A percentile compares a stretch with the other conserved stretches of the same genome.
Evolutionary conservation across 768 basidiomycete genomes (phyloP).

Genomic region (Phlebiopsis gigantea): DNA sequence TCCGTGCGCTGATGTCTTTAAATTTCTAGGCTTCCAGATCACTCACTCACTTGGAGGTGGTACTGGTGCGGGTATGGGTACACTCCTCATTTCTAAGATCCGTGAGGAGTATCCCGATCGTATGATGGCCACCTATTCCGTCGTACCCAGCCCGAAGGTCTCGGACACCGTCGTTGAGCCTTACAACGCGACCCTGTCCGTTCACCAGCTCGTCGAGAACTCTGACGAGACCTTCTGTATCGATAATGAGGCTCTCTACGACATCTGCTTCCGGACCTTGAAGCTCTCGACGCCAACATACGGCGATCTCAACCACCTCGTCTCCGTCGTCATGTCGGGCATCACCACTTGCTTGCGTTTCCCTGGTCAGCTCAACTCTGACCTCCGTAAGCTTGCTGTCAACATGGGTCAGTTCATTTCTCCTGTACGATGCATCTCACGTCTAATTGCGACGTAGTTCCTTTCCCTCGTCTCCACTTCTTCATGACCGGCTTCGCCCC

Average conservation of each 20-base stretch:
- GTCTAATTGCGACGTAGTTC: constrained; percentile 47
- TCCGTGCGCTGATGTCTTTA: constrained; percentile 7
- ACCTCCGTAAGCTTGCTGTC: constrained; percentile 95
- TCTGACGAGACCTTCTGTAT: constrained; percentile 99
- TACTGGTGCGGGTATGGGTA: constrained; percentile 99
- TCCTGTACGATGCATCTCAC: background rate
- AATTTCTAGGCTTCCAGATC: constrained; percentile 89
- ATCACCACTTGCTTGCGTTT: constrained; percentile 98
- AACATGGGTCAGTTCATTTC: constrained; percentile 79
- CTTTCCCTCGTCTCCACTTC: constrained; percentile 99
- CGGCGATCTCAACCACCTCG: constrained; percentile 96
- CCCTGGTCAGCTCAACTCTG: constrained; percentile 99
- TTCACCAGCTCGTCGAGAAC: constrained; percentile 99
- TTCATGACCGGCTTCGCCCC: constrained; percentile 98
- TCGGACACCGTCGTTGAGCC: constrained; percentile 99
- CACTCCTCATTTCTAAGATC: constrained; percentile 97
- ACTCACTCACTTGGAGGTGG: constrained; percentile 99
- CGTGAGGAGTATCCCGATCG: constrained; percentile 98
- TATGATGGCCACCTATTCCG: constrained; percentile 99
- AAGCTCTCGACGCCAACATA: constrained; percentile 95
- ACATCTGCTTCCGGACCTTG: constrained; percentile 97
- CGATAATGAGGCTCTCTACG: constrained; percentile 98
- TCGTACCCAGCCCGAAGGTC: constrained; percentile 95
- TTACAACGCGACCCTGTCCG: constrained; percentile 97
- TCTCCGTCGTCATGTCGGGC: constrained; percentile 97